Base-by-base conservation (phyloP, 2,329 filamentous ascomycete genomes). In the Aureobasidium namibiae region DNA sequence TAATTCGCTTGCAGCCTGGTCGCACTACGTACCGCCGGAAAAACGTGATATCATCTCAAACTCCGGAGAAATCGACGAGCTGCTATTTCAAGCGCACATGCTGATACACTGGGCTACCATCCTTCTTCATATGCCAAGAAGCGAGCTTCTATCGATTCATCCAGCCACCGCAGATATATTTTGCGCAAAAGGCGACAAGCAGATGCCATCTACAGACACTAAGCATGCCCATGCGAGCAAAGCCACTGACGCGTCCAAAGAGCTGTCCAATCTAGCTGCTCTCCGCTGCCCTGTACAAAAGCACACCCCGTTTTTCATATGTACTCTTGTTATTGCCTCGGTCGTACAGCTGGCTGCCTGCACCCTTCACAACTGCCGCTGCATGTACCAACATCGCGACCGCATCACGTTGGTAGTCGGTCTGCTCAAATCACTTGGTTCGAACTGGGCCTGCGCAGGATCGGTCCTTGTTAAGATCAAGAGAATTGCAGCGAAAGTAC, bases 1-100 rank as follows among this genome's bases (percentile, higher is more conserved):
- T 66, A 79, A 81, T 31, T 80, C 83, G 41, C 79, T 87, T 46
- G 79, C 80, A 14, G 92, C 90, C 69, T 96, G 90, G 89, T 81
- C 85, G 58, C 81, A 92, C 46, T 88, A 94, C 67, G 77, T 96
- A 0, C 91, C 92, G 0, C 76, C 81, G 16, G 79, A 79, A 13
- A 95, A 95, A 73, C 80, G 80, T 58, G 82, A 89, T 62, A 79
- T 89, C n/a, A 76, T 95, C 56, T 81, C 84, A 61, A 81, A 82
- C 63, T 83, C 87, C 64, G 87, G 89, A 34, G 80, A 84, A 56
- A 78, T 92, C 10, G 92, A 96, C 69, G 90, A 95, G 73, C 87
- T 95, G 81, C 85, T 96, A 72, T 95, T 96, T 74, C 90, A 95
- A 70, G 91, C 90, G 1, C 87, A 89, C 63, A 92, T 95, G 84